Percentiles rank a stretch among this genome's conserved stretches.
These are phyloP conservation scores for Pterocarpus macrocarpus DNA, from an alignment of 306 rosid species.

Conservation along the genomic window DNA sequence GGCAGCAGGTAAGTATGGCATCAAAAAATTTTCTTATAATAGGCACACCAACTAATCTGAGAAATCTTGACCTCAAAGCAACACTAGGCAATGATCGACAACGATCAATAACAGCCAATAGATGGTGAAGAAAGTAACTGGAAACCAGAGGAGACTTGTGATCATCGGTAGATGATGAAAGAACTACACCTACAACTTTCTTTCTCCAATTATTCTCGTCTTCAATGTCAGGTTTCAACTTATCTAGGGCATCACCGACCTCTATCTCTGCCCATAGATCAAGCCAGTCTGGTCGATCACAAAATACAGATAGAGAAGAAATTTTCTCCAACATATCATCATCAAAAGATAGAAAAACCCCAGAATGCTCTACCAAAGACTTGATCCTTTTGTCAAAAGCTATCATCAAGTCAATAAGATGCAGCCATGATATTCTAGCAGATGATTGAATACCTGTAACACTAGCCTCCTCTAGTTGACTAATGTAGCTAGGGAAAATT, in stretches of 20 bases:
- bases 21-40: constrained; percentile 65
- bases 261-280: constrained; percentile 94
- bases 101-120: constrained; percentile 77
- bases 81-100: constrained; percentile 76
- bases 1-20: constrained; percentile 79
- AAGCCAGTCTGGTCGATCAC: constrained; percentile 96
- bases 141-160: constrained; percentile 82
- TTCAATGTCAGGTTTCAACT: constrained; percentile 64
- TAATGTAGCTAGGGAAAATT: constrained; percentile 74
- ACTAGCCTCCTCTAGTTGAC: constrained; percentile 67
- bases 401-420: constrained; percentile 93
- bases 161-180: constrained; percentile 68
- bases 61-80: constrained; percentile 77
- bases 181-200: constrained; percentile 66
- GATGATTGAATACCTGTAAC: constrained; percentile 55
- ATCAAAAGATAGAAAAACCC: constrained; percentile 70
- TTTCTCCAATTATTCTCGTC: constrained; percentile 79
- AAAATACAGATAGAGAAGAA: constrained; percentile 83
- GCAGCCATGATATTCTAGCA: constrained; percentile 79
- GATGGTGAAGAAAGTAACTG: constrained; percentile 61
- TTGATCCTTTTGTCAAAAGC: constrained; percentile 88
- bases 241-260: constrained; percentile 71
- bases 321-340: constrained; percentile 63
- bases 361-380: constrained; percentile 80
- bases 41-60: constrained; percentile 72